Base-by-base conservation (phyloP, 2,329 filamentous ascomycete genomes). In the Dichotomopilus funicola region DNA sequence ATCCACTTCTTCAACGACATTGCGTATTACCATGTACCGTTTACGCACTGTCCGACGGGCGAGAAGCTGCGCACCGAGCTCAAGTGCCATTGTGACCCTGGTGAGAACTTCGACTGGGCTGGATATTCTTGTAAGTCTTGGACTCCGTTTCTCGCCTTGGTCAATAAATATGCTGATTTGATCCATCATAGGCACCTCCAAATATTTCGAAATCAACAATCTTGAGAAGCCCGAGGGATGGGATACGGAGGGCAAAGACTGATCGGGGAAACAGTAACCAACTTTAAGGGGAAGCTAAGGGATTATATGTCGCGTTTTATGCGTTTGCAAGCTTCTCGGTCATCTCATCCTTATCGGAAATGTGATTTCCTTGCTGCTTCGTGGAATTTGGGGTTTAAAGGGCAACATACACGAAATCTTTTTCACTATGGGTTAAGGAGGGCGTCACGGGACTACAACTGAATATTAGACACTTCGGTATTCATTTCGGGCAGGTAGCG, bases 1-100 rank as follows among this genome's bases (percentile, higher is more conserved):
- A 85, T 99, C 60, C 94, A 99, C 72, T 99, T 99, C 78, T 99
- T 97, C 78, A 89, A 99, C 72, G 92, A 99, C 68, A 99, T 99
- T 66, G 92, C 89, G 57, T 99, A 99, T 74, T 96, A 91, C 73
- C 94, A 99, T 70, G 88, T 96, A 31, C 94, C 94, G 27, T 99
- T 99, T 71, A 97, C 91, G 4, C 94, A 99, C 73, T 99, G 94
- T 73, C 94, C 94, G 2, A 96, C 91, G 0, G 88, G 87, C 53
- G 90, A 97, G 73, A 81, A 96, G 74, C 83, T 81, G 53, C 84
- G 91, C 62, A 72, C 91, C 54, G 87, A 96, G 63, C 83, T 92
- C 63, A 91, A 89, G 70, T 99, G 94, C 73, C 87, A 91, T 72
- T 99, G 94, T 75, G 91, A 99, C 68, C 92, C 94, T 6, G 86